Conservation (phyloP, 176 grass and related monocot species). For the Alloteropsis semialata region DNA sequence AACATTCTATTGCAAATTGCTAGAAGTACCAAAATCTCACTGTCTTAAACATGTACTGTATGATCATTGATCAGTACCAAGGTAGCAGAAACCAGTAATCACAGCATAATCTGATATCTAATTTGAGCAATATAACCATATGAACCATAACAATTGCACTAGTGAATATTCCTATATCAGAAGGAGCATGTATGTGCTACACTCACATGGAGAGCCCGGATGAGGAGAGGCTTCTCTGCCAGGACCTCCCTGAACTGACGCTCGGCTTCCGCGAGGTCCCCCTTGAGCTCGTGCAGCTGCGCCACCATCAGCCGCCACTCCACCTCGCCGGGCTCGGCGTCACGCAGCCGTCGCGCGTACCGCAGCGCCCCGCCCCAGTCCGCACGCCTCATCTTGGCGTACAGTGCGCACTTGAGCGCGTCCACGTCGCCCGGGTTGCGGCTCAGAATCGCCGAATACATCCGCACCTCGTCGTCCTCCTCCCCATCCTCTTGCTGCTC, state of each 20-base stretch:
- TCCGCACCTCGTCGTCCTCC: constrained; percentile 42
- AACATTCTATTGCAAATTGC: background rate
- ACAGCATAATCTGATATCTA: background rate
- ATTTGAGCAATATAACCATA: background rate
- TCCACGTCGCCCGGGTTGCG: constrained; percentile 54
- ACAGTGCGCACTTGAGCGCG: constrained; percentile 74
- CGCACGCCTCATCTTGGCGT: constrained; percentile 59
- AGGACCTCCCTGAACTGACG: constrained; percentile 65
- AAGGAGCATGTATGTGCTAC: background rate
- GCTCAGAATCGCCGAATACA: constrained; percentile 62
- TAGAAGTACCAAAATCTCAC: background rate
- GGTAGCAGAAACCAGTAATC: background rate
- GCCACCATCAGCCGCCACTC: constrained; percentile 86
- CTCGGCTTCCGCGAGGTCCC: constrained; percentile 64
- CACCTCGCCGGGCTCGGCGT: constrained; percentile 54
- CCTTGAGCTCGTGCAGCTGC: constrained; percentile 65
- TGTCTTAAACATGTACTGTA: background rate
- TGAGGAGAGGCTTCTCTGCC: constrained; percentile 55
- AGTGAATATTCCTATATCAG: background rate
- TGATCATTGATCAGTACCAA: background rate
- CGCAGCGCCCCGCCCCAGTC: constrained; percentile 61
- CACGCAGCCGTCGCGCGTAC: constrained; percentile 52
- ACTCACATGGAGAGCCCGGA: constrained; percentile 88
- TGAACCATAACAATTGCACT: background rate
- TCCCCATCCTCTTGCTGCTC: background rate